Conservation (phyloP, 441 rosid genomes). For the Gossypium lobatum region DNA sequence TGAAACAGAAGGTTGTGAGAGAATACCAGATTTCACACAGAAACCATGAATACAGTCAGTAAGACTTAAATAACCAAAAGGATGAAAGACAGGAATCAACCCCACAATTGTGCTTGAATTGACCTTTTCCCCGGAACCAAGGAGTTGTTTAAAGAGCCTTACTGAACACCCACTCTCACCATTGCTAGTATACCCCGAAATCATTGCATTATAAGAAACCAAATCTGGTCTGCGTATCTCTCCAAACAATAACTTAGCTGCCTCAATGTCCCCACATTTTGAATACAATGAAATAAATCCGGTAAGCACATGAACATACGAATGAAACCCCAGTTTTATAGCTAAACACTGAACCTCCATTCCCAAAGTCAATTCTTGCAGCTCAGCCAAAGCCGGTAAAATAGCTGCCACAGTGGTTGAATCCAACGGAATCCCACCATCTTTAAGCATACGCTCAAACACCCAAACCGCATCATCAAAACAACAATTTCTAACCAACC, state of each 20-base stretch:
- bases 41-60: conserved; percentile 8
- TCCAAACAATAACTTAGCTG: conserved; percentile 21
- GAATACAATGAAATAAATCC: conserved; percentile 38
- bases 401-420: conserved; percentile 38
- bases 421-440: conserved; percentile 33
- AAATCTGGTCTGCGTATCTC: conserved; percentile 16
- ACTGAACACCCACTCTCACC: conserved; percentile 11
- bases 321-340: conserved; percentile 30
- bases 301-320: conserved; percentile 38
- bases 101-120: conserved; percentile 18
- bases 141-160: conserved; percentile 12
- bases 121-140: conserved; percentile 12
- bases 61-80: conserved; percentile 17
- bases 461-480: conserved; percentile 38
- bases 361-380: conserved; percentile 23
- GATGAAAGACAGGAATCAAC: conserved; percentile 16
- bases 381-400: conserved; percentile 13
- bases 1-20: conserved; percentile 13
- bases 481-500: conserved; percentile 35
- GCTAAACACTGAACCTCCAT: conserved; percentile 38
- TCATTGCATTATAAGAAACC: conserved; percentile 19
- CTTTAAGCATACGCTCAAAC: conserved; percentile 37
- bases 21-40: conserved; percentile 11
- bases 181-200: conserved; percentile 15
- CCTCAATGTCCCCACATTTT: conserved; percentile 39